Evolutionary conservation across 2,329 filamentous ascomycete genomes (phyloP), one percentile per base, ranked within the genome.

Genomic region (Chaetothyriales sp.): DNA sequence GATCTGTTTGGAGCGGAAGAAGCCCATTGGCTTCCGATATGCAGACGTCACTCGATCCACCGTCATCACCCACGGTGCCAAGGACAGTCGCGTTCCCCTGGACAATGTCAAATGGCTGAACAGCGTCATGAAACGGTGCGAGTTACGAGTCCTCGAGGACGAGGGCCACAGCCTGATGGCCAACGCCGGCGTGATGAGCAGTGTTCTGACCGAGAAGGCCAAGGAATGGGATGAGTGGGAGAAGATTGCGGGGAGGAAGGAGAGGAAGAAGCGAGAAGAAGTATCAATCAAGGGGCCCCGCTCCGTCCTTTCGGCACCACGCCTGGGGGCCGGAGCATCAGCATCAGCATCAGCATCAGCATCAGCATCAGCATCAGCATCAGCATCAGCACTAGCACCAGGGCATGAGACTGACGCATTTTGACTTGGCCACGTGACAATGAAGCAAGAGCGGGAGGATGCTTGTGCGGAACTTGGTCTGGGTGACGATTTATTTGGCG

Each of bases 111-210:
- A 84, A 58, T 98, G 92, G 92, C 76, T 98, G 6, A 89, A 89
- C 53, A 89, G 89, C 68, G 86, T 86, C 44, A 97, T 98, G 89
- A 81, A 86, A 28, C 77, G 86, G 47, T 97, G 90, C 66, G 92
- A 97, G 66, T 87, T 98, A 13, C 76, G 90, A 4, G 81, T 97
- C 4, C 74, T 98, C 2, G 86, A 94, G 59, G 88, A 86, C 5
- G 90, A 98, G 67, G 88, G 89, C 2, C 92, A 98, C 64, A 90
- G 92, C 0, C 72, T 98, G 20, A 98, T 98, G 92, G 92, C 92
- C 0, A 94, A 85, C 59, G 89, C 92, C 0, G 74, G 75, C 13
- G 90, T 97, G 45, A 98, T 98, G 92, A 86, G 88, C 44, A 82
- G 83, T 18, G 85, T 97, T n/a, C 72, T 98, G 37, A 90, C 88